phyloP scores from a whole-genome alignment of 2,329 filamentous ascomycete genomes.

The Claviceps capensis region DNA sequence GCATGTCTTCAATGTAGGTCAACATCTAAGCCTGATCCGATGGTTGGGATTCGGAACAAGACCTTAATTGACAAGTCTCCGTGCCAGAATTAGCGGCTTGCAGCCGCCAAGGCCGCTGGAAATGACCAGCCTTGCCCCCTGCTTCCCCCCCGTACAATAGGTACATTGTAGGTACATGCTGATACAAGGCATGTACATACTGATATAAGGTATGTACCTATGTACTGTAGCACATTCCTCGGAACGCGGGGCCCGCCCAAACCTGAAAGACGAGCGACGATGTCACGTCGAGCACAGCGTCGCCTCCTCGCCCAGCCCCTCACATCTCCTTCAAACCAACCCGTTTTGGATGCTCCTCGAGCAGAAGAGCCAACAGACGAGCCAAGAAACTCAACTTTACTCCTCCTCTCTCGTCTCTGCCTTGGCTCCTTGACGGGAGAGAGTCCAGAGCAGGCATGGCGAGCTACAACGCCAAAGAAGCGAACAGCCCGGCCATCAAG shows the following conservation, averaged over 20 bases:
- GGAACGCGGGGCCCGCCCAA: neutral
- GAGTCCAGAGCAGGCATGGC: slow-evolving; percentile 9
- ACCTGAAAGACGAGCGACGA: slow-evolving; percentile 4
- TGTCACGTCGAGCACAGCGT: slow-evolving; percentile 8
- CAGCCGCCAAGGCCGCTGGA: no score
- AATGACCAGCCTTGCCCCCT: no score
- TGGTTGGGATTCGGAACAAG: no score
- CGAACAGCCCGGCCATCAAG: slow-evolving; percentile 7
- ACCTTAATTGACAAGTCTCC: no score
- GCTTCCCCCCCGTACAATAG: no score
- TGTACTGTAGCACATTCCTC: neutral
- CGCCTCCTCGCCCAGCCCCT: slow-evolving; percentile 9
- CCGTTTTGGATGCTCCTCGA: slow-evolving; percentile 15
- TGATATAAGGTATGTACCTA: neutral
- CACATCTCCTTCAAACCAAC: neutral
- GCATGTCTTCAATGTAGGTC: no score
- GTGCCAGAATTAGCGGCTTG: no score
- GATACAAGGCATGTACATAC: no score
- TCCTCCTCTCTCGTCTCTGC: slow-evolving; percentile 4
- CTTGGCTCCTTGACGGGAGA: slow-evolving; percentile 4
- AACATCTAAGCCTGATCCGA: no score
- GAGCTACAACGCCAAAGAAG: slow-evolving; percentile 12
- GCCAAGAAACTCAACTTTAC: neutral
- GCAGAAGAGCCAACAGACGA: slow-evolving; percentile 1
- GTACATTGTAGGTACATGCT: no score